phyloP scores from a whole-genome alignment of 1,284 basidiomycete species.

The Puccinia polysora region DNA sequence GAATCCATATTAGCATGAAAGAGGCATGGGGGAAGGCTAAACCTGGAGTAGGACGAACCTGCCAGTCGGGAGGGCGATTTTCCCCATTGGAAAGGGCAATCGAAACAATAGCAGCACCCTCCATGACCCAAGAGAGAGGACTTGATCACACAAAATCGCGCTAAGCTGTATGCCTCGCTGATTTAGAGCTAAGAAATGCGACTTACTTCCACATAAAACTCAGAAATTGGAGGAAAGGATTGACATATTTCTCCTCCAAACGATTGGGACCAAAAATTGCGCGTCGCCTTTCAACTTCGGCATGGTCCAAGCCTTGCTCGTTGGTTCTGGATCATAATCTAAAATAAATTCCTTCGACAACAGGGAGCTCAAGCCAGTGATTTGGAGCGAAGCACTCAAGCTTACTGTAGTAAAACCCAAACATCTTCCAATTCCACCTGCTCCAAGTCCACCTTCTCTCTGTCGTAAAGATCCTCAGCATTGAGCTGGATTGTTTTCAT shows the following conservation, averaged over 20 bases:
- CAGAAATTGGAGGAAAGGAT: slow-evolving; percentile 67
- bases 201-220: slow-evolving; percentile 44
- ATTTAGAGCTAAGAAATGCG: neutral
- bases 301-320: slow-evolving; percentile 69
- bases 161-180: slow-evolving; percentile 75
- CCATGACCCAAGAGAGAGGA: slow-evolving; percentile 98
- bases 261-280: slow-evolving; percentile 95
- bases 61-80: slow-evolving; percentile 81
- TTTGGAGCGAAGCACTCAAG: slow-evolving; percentile 45
- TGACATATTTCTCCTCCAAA: slow-evolving; percentile 83
- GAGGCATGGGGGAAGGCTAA: neutral
- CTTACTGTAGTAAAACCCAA: slow-evolving; percentile 87
- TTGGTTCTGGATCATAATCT: slow-evolving; percentile 48
- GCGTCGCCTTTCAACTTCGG: slow-evolving; percentile 76
- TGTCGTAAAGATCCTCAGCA: slow-evolving; percentile 92
- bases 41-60: slow-evolving; percentile 48
- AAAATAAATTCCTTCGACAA: neutral
- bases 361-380: neutral
- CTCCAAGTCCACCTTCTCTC: slow-evolving; percentile 98
- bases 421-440: slow-evolving; percentile 95
- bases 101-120: slow-evolving; percentile 91
- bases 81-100: slow-evolving; percentile 93
- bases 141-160: slow-evolving; percentile 50
- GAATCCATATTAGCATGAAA: too few species aligned
- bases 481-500: slow-evolving; percentile 69